phyloP scores from a whole-genome alignment of 805 yeast species.

The Cyberlindnera americana region DNA sequence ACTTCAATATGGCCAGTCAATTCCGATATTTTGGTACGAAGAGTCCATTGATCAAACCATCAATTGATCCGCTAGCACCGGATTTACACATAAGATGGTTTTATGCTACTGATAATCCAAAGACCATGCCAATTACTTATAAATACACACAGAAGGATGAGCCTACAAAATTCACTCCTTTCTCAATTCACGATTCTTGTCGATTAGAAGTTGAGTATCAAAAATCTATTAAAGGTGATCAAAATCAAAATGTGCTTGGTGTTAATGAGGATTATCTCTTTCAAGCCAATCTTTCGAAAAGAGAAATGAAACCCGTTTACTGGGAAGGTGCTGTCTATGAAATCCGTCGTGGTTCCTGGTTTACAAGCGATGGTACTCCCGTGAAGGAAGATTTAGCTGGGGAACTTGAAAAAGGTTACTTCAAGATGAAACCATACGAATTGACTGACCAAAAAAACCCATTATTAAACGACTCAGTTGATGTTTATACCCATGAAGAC shows the following conservation, averaged over 20 bases:
- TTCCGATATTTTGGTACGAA: no score
- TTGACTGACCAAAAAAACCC: constrained; percentile 12
- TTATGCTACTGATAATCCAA: constrained; percentile 78
- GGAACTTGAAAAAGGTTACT: constrained; percentile 57
- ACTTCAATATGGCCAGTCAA: no score
- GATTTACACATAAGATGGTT: constrained; percentile 53
- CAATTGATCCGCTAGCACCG: constrained; percentile 16
- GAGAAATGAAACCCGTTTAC: constrained; percentile 63
- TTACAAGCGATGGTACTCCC: constrained; percentile 54
- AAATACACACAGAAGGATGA: constrained; percentile 46
- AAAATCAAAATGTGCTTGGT: constrained; percentile 32
- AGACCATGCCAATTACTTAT: constrained; percentile 59
- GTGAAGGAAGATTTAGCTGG: constrained; percentile 46
- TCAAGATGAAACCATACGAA: constrained; percentile 35
- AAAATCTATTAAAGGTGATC: constrained; percentile 6
- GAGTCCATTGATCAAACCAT: constrained; percentile 1
- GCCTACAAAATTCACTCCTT: constrained; percentile 64
- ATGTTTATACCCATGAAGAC: constrained; percentile 14
- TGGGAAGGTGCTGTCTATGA: constrained; percentile 90
- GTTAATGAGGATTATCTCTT: constrained; percentile 83
- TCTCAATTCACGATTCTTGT: constrained; percentile 58
- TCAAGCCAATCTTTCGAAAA: constrained; percentile 57
- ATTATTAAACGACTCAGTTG: constrained; percentile 13
- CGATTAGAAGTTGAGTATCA: constrained; percentile 47
- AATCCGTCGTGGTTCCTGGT: constrained; percentile 86